A percentile compares a stretch with the other conserved stretches of the same genome.
Conservation (phyloP, 2,329 filamentous ascomycete genomes). For the Niveomyces coronatus region DNA sequence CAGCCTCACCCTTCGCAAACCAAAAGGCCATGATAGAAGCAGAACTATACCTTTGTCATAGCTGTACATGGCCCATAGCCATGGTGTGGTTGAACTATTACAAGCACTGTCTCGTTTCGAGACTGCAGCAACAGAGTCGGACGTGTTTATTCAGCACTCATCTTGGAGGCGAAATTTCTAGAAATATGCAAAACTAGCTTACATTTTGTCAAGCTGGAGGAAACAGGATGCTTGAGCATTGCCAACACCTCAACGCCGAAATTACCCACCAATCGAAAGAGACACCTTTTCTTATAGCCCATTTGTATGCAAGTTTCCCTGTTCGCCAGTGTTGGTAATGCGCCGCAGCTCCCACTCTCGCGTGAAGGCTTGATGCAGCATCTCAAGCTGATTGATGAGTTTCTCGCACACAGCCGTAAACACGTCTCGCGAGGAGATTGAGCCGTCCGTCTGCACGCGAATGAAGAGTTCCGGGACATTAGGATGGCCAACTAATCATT, state of each 20-base stretch:
- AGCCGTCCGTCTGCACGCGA: conserved; percentile 85
- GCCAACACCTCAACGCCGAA: conserved; percentile 16
- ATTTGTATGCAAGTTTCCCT: conserved; percentile 33
- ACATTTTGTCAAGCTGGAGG: too few relatives aligned
- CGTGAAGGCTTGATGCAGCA: conserved; percentile 77
- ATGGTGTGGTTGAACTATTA: too few relatives aligned
- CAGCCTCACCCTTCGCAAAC: too few relatives aligned
- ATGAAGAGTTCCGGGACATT: conserved; percentile 55
- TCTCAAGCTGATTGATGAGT: conserved; percentile 70
- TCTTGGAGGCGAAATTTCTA: too few relatives aligned
- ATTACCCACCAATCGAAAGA: background rate
- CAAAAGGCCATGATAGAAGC: too few relatives aligned
- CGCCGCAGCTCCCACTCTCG: conserved; percentile 85
- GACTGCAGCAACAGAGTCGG: too few relatives aligned
- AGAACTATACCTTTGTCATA: too few relatives aligned
- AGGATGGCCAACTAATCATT: conserved; percentile 47
- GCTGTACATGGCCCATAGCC: too few relatives aligned
- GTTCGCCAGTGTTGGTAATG: conserved; percentile 61
- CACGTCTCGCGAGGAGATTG: conserved; percentile 79
- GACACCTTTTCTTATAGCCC: conserved; percentile 18
- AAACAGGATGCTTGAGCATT: conserved; percentile 12
- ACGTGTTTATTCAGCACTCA: too few relatives aligned
- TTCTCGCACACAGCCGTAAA: conserved; percentile 72
- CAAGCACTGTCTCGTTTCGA: too few relatives aligned
- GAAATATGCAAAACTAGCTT: too few relatives aligned